Evolutionary conservation across 177 flowering plant genomes (phyloP).

Genomic region (Vitis hybrid): DNA sequence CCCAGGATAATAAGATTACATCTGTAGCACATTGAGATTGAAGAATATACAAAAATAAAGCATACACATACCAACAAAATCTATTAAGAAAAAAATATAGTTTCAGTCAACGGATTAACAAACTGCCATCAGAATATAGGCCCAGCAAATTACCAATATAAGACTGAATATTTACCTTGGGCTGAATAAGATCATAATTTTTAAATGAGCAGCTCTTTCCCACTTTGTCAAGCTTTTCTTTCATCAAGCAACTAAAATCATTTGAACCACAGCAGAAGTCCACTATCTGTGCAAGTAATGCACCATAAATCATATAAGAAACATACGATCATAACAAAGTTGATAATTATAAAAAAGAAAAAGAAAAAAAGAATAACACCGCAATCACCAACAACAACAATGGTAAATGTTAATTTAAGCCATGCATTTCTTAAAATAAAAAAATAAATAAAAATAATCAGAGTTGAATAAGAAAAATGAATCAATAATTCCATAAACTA

Average conservation of each 20-base stretch:
- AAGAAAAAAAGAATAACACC: not conserved
- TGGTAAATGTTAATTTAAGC: too few species aligned
- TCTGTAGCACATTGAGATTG: not conserved
- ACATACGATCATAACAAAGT: not conserved
- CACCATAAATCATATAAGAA: not conserved
- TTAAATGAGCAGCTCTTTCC: conserved; percentile 44
- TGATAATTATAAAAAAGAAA: not conserved
- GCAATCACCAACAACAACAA: too few species aligned
- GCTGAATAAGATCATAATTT: conserved; percentile 58
- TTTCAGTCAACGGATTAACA: not conserved
- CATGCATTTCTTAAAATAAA: too few species aligned
- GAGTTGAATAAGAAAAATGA: too few species aligned
- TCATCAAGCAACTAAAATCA: conserved; percentile 52
- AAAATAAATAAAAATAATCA: too few species aligned
- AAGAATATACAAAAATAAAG: not conserved
- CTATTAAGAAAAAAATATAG: not conserved
- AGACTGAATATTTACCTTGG: conserved; percentile 42
- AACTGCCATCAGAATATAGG: not conserved
- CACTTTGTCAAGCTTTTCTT: conserved; percentile 38
- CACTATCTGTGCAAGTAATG: conserved; percentile 30
- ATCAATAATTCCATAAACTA: too few species aligned
- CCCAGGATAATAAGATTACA: not conserved
- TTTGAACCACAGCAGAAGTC: conserved; percentile 64
- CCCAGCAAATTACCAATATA: not conserved
- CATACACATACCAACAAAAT: not conserved